Evolutionary conservation across 352 stramenopile species (phyloP).

Genomic region (Globisporangium megalacanthum): DNA sequence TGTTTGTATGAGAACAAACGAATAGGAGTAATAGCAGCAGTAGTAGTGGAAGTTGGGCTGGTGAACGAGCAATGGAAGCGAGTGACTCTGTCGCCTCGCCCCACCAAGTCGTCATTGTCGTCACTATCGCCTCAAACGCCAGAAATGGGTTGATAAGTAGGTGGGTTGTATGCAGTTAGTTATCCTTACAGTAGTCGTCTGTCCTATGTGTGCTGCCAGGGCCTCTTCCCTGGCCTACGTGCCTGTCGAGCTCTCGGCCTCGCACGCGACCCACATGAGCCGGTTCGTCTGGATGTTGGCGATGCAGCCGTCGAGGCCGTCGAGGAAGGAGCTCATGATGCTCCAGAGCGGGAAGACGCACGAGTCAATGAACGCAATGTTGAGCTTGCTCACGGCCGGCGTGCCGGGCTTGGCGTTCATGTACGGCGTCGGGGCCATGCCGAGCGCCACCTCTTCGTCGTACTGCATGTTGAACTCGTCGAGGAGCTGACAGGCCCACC

Average conservation of each 20-base stretch:
- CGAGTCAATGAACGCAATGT: constrained; percentile 79
- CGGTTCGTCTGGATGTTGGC: constrained; percentile 67
- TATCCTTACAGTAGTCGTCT: background rate
- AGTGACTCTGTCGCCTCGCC: background rate
- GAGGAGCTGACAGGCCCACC: constrained; percentile 61
- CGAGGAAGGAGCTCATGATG: constrained; percentile 57
- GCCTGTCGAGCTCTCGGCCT: constrained; percentile 17
- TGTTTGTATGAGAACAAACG: no score
- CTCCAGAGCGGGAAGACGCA: constrained; percentile 82
- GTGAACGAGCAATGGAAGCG: background rate
- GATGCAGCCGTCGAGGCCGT: constrained; percentile 50
- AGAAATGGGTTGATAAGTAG: no score
- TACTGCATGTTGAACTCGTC: constrained; percentile 85
- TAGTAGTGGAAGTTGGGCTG: no score
- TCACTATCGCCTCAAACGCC: no score
- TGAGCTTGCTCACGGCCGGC: constrained; percentile 63
- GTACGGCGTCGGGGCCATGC: constrained; percentile 63
- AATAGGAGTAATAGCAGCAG: no score
- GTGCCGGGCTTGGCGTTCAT: constrained; percentile 66
- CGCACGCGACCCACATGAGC: constrained; percentile 39
- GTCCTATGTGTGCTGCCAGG: background rate
- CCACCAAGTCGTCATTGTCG: background rate
- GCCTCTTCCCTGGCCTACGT: background rate
- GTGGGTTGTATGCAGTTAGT: no score
- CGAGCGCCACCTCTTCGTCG: constrained; percentile 57